Conservation (phyloP, 1,284 basidiomycete species). For the Polyporus tsugae region DNA sequence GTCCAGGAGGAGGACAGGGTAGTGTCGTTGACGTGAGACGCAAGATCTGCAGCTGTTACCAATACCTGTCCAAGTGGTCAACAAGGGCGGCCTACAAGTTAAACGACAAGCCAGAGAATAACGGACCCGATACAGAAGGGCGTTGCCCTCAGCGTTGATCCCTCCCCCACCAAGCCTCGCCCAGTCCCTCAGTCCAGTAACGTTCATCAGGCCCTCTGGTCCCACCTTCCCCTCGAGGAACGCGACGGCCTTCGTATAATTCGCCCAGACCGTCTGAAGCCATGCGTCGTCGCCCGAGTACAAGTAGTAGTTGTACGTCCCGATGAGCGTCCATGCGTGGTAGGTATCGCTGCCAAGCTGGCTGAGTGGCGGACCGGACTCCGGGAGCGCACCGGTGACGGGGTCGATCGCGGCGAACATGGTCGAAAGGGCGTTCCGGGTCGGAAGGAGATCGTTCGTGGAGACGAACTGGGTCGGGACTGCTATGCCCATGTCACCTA, state of each 20-base stretch:
- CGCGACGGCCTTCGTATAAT: constrained; percentile 57
- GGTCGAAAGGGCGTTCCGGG: constrained; percentile 62
- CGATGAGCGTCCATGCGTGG: constrained; percentile 56
- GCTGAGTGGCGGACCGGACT: constrained; percentile 65
- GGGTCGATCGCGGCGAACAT: constrained; percentile 65
- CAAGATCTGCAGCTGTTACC: constrained; percentile 56
- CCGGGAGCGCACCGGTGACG: constrained; percentile 59
- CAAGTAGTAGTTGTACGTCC: constrained; percentile 53
- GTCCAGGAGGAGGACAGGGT: constrained; percentile 46
- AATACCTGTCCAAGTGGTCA: constrained; percentile 46
- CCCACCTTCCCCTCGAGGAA: constrained; percentile 56
- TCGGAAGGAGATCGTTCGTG: constrained; percentile 63
- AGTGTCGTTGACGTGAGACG: constrained; percentile 47
- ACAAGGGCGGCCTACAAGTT: background rate
- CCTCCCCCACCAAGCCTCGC: constrained; percentile 56
- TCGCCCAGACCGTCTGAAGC: constrained; percentile 54
- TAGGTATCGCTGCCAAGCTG: constrained; percentile 56
- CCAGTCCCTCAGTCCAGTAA: constrained; percentile 59
- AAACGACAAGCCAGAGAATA: background rate
- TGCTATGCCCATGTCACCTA: constrained; percentile 71
- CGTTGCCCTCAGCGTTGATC: constrained; percentile 58
- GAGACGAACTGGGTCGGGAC: constrained; percentile 69
- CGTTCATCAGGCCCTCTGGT: constrained; percentile 54
- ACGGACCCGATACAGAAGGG: constrained; percentile 52
- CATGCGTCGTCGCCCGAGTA: constrained; percentile 57